phyloP scores from a whole-genome alignment of 2,329 filamentous ascomycete species.

The Alternaria sp. region DNA sequence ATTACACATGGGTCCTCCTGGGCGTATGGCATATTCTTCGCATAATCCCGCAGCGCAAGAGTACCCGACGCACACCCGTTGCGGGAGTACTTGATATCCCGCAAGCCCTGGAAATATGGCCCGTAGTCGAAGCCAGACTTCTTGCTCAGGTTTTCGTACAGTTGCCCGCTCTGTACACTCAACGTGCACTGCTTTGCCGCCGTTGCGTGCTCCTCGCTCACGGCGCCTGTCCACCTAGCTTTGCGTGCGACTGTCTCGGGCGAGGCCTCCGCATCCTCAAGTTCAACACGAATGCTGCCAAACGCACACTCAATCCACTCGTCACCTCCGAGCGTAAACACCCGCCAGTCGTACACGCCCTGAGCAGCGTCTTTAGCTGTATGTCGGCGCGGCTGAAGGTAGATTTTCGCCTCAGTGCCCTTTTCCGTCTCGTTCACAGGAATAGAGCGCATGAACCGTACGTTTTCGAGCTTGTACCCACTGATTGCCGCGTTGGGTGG shows the following conservation, averaged over 20 bases:
- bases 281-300: constrained; percentile 17
- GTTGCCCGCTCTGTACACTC: constrained; percentile 11
- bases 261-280: constrained; percentile 6
- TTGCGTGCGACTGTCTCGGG: constrained; percentile 7
- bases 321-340: constrained; percentile 7
- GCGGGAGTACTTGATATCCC: constrained; percentile 13
- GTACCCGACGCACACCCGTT: constrained; percentile 9
- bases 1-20: constrained; percentile 5
- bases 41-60: constrained; percentile 10
- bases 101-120: constrained; percentile 19
- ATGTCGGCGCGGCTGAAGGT: constrained; percentile 13
- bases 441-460: constrained; percentile 17
- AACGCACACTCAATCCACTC: constrained; percentile 18
- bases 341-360: constrained; percentile 13
- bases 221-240: constrained; percentile 7
- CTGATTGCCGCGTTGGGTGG: neutral
- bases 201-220: constrained; percentile 7
- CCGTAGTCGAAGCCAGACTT: constrained; percentile 19
- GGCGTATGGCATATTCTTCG: constrained; percentile 12
- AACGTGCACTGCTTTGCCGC: constrained; percentile 7
- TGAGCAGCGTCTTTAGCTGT: constrained; percentile 16
- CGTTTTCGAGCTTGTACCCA: constrained; percentile 19
- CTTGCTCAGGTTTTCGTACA: constrained; percentile 16
- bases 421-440: constrained; percentile 13
- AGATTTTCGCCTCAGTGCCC: constrained; percentile 13